These are phyloP conservation scores for Pigoraptor vietnamica DNA, from an alignment of 78 protist species.

Conservation along the genomic window DNA sequence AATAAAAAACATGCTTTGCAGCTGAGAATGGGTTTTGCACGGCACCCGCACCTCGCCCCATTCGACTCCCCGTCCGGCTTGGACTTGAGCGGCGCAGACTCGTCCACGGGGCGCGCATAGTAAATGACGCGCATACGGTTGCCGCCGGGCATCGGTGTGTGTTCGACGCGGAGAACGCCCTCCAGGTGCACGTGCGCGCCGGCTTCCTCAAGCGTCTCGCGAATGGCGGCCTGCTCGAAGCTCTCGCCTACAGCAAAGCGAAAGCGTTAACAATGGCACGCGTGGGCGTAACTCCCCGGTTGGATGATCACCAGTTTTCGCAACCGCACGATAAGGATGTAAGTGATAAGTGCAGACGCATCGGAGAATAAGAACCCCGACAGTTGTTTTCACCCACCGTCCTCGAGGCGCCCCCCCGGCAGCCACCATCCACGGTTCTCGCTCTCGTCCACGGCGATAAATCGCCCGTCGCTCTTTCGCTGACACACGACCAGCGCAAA, in stretches of 20 bases:
- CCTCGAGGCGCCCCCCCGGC: not conserved
- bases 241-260: not conserved
- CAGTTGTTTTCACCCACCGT: not conserved
- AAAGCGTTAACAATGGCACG: not conserved
- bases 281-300: not conserved
- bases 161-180: conserved; percentile 2
- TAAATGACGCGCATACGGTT: not conserved
- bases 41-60: not conserved
- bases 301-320: not conserved
- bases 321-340: not conserved
- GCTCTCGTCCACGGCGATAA: not conserved
- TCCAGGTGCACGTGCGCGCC: not conserved
- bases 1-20: not conserved
- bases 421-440: not conserved
- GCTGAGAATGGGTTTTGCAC: not conserved
- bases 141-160: not conserved
- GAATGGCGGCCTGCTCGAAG: not conserved
- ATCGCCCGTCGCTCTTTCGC: not conserved
- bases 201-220: conserved; percentile 5
- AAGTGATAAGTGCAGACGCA: not conserved
- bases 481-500: not conserved
- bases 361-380: not conserved
- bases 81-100: not conserved
- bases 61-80: not conserved
- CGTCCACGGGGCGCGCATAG: not conserved